phyloP scores from a whole-genome alignment of 2,329 filamentous ascomycete genomes.

The Fusarium clavum region DNA sequence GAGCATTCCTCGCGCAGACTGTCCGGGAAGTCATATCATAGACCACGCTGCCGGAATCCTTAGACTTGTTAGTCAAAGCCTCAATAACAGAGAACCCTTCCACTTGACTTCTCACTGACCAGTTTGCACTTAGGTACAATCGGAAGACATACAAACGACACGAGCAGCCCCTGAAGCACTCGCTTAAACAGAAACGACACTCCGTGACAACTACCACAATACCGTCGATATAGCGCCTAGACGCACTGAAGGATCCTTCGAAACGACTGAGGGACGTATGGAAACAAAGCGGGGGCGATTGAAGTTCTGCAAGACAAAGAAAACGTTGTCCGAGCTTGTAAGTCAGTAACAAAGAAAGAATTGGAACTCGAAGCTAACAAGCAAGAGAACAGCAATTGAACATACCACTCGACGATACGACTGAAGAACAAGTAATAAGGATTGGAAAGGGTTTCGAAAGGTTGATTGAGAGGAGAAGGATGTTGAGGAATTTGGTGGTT shows the following conservation, averaged over 20 bases:
- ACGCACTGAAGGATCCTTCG: accelerated
- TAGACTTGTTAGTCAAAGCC: neutral
- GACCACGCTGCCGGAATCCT: neutral
- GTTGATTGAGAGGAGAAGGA: accelerated
- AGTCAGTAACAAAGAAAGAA: neutral
- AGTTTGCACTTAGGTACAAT: neutral
- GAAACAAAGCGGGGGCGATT: neutral
- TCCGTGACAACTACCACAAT: neutral
- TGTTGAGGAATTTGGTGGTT: neutral
- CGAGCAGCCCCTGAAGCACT: neutral
- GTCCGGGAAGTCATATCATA: neutral
- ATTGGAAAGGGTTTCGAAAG: accelerated
- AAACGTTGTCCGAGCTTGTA: neutral
- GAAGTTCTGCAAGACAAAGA: neutral
- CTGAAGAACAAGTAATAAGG: accelerated
- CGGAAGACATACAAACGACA: neutral
- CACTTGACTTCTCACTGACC: neutral
- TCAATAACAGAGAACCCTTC: accelerated
- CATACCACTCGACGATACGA: neutral
- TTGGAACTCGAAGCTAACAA: neutral
- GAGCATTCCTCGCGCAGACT: neutral
- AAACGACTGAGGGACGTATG: neutral
- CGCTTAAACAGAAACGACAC: neutral
- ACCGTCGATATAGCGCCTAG: accelerated
- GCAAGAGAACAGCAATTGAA: neutral